Conservation (phyloP, 148 eudicot species). For the Cornus controversa region DNA sequence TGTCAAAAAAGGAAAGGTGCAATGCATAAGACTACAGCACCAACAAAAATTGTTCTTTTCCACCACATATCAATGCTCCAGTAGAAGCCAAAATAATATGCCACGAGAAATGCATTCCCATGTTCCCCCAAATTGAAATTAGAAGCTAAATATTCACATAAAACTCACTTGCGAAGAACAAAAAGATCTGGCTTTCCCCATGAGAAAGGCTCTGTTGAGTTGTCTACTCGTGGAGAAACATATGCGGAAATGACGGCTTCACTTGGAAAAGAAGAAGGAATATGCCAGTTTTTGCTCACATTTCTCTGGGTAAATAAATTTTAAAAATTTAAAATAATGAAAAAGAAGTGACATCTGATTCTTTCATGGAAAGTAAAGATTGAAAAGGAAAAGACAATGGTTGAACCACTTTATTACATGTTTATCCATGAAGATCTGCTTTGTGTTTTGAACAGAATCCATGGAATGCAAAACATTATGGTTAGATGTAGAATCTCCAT, state of each 20-base stretch:
- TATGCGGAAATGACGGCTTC: constrained; percentile 82
- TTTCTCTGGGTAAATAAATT: constrained; percentile 65
- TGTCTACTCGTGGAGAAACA: constrained; percentile 86
- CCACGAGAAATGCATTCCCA: neutral
- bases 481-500: constrained; percentile 33
- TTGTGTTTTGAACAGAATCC: constrained; percentile 33
- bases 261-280: constrained; percentile 83
- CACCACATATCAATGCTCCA: neutral
- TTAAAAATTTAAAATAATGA: constrained; percentile 5
- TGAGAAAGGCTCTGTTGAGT: constrained; percentile 84
- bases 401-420: constrained; percentile 51
- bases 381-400: neutral
- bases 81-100: neutral
- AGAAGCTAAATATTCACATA: neutral
- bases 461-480: constrained; percentile 20
- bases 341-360: neutral
- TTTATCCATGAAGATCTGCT: constrained; percentile 75
- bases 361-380: constrained; percentile 8
- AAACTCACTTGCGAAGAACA: constrained; percentile 81
- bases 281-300: constrained; percentile 98
- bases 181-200: constrained; percentile 97
- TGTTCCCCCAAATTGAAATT: neutral
- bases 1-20: neutral
- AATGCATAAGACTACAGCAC: no score
- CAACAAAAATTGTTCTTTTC: no score